Conservation (phyloP, 305 asterid species). For the Withania somnifera region DNA sequence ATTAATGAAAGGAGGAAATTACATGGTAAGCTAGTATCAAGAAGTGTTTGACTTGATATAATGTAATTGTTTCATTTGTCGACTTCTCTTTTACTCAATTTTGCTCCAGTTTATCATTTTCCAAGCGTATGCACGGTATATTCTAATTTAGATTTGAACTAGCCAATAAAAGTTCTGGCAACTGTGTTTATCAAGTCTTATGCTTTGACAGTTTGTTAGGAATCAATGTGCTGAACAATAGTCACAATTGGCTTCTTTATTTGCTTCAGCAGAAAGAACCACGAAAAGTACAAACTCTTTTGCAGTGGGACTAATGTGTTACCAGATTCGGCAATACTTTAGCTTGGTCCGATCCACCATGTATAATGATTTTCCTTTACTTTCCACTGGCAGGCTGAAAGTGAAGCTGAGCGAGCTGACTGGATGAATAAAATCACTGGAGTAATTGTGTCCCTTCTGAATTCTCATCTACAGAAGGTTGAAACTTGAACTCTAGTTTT, state of each 20-base stretch:
- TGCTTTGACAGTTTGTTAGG: neutral
- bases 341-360: neutral
- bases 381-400: slow-evolving; percentile 67
- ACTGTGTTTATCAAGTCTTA: neutral
- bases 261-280: neutral
- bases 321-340: neutral
- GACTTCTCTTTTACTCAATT: neutral
- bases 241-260: slow-evolving; percentile 2
- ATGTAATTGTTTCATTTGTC: neutral
- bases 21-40: neutral
- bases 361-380: neutral
- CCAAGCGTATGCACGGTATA: neutral
- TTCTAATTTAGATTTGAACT: neutral
- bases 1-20: neutral
- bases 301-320: neutral
- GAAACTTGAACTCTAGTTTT: slow-evolving; percentile 8
- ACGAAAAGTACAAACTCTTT: neutral
- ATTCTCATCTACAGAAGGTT: slow-evolving; percentile 87
- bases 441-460: slow-evolving; percentile 78
- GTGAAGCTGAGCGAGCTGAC: slow-evolving; percentile 84
- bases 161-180: neutral
- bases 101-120: neutral
- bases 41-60: neutral
- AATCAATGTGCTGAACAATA: neutral
- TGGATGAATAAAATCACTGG: slow-evolving; percentile 95